Base-by-base conservation (phyloP, 2,329 filamentous ascomycete species). In the Plectosphaerella plurivora region DNA sequence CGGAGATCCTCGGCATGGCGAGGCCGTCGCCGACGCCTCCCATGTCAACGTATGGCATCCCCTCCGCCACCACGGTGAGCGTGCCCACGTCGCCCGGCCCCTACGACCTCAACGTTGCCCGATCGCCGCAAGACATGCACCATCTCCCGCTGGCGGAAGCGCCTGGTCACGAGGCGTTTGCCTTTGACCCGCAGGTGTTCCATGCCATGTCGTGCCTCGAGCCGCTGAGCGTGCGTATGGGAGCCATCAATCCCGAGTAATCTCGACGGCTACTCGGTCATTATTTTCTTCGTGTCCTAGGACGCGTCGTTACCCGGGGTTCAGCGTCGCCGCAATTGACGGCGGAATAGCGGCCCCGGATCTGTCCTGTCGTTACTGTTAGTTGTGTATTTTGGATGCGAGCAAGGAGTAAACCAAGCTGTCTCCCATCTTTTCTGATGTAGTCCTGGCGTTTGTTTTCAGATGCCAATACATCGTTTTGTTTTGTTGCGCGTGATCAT, bases 201-300 rank as follows among this genome's bases (percentile, higher is more conserved):
- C 65, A 72, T 54, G 65, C 69, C 45, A 65, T 73, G 58, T 71
- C 68, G 3, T 65, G 65, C 0, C 62, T 73, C 28, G 67, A 73
- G 47, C 70, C 70, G 2, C 58, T 73, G 5, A 73, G 68, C 39
- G 69, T 72, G 42, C 61, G 69, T 5, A 69, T 72, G 3, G 69
- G 67, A 15, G 66, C 65, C 9, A 64, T 44, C 41, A 20, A 20
- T 12, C 41, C 18, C 10, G 41, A 44, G 16, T 44, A 18, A 12
- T 22, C 41, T 18, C 16, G n/a, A 3, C 11, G 28, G 11, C 11
- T 33, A 8, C 28, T 33, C 28, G 28, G 8, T 9, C 7, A 10
- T 33, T 33, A 5, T 8, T 12, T 33, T 33, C 28, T 33, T 12
- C 11, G 28, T 12, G 28, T 33, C 11, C 28, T 33, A 12, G 28